phyloP scores from a whole-genome alignment of 176 grass and related monocot species.

The Panicum miliaceum region DNA sequence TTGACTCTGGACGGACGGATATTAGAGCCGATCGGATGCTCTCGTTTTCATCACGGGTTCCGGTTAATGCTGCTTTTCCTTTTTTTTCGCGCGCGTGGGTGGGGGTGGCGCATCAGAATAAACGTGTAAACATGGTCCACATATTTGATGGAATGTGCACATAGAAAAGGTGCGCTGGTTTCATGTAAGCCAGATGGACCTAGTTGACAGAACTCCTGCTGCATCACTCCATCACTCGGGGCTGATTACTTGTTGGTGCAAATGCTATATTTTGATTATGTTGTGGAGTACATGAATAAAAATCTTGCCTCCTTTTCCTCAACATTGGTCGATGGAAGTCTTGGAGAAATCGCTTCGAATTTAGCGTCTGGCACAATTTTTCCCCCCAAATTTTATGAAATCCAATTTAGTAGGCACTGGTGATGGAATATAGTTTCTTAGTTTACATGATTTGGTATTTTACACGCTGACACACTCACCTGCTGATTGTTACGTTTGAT shows the following conservation, averaged over 20 bases:
- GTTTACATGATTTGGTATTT: background rate
- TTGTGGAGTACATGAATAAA: background rate
- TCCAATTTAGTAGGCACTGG: background rate
- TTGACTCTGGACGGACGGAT: background rate
- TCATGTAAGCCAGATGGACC: background rate
- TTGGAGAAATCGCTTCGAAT: background rate
- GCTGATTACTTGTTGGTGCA: background rate
- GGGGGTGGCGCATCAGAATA: background rate
- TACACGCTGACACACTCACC: background rate
- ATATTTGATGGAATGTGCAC: background rate
- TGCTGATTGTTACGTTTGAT: slow-evolving; percentile 26
- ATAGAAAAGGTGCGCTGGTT: background rate
- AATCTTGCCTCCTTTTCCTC: background rate
- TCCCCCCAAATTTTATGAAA: background rate
- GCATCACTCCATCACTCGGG: background rate
- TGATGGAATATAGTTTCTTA: background rate
- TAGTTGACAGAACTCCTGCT: background rate
- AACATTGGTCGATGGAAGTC: background rate
- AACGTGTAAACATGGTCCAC: background rate
- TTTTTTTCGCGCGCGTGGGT: too few species aligned
- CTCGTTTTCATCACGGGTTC: background rate
- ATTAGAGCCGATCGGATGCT: background rate
- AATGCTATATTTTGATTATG: background rate
- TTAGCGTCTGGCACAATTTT: background rate
- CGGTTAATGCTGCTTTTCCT: background rate